These are phyloP conservation scores for Phytopythium sindhum DNA, from an alignment of 352 stramenopile species.

Conservation along the genomic window DNA sequence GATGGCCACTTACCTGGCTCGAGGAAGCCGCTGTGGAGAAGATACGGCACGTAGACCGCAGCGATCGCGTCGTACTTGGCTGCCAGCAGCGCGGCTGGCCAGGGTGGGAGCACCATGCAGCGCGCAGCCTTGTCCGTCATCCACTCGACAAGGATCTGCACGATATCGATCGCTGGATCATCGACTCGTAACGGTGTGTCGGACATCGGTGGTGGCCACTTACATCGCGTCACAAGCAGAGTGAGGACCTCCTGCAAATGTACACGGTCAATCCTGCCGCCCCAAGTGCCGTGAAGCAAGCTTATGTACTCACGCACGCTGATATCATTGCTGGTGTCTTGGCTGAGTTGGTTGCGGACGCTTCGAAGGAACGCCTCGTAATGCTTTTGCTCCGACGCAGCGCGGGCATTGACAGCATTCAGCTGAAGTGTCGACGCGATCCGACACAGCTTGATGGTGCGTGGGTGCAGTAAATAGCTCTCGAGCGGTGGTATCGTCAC, in stretches of 20 bases:
- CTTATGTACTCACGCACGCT: conserved; percentile 13
- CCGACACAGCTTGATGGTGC: conserved; percentile 29
- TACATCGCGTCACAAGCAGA: conserved; percentile 32
- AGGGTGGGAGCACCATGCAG: conserved; percentile 30
- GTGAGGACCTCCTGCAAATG: conserved; percentile 27
- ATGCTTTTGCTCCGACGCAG: conserved; percentile 12
- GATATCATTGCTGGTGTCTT: conserved; percentile 19
- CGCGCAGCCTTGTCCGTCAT: conserved; percentile 17
- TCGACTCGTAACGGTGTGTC: conserved; percentile 21
- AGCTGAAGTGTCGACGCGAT: conserved; percentile 38
- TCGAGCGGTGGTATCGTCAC: conserved; percentile 25
- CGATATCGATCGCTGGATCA: conserved; percentile 23
- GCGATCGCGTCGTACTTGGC: conserved; percentile 18
- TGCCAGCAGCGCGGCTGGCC: conserved; percentile 24
- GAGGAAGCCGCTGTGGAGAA: conserved; percentile 33
- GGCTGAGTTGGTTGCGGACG: conserved; percentile 17
- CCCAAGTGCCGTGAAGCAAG: background rate
- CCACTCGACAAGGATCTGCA: conserved; percentile 25
- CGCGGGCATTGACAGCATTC: conserved; percentile 35
- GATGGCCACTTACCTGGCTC: conserved; percentile 28
- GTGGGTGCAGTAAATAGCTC: conserved; percentile 35
- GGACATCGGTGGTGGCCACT: conserved; percentile 18
- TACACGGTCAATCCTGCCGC: background rate
- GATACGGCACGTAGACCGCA: conserved; percentile 20
- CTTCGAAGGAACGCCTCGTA: conserved; percentile 29